Evolutionary conservation across 345 rosid genomes (phyloP), one percentile per base, ranked within the genome.

Genomic region (Microcos paniculata): DNA sequence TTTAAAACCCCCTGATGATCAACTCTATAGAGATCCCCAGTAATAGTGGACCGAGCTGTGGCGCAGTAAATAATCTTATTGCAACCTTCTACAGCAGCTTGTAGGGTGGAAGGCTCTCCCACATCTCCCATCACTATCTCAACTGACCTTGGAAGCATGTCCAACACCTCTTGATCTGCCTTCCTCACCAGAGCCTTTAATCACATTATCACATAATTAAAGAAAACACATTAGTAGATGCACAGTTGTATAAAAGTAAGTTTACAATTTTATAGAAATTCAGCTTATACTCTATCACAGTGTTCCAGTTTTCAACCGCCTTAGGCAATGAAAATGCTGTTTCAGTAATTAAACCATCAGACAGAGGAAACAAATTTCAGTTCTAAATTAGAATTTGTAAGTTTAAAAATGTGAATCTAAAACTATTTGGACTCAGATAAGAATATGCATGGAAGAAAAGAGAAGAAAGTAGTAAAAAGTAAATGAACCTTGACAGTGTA

Each of bases 1-100:
- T 93, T 93, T 83, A 86, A 93, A 82, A 95, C 99, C 26, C 99
- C 97, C 71, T 82, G 91, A 48, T 95, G 85, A 83, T 95, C 99
- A 82, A 95, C 99, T 65, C 99, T 85, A 77, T 74, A 78, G 75
- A 95, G 98, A 80, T 95, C 96, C 3, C 86, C 98, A 18, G 99
- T 93, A 72, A 93, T 89, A 70, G 93, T 42, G 65, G 98, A 93
- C 51, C 96, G 97, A 77, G 99, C 98, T 33, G 99, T 90, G 77
- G 99, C 99, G 67, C 99, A 95, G 62, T 89, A 93, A 45, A 95
- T 93, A 78, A 95, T 85, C 82, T 95, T 95, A 76, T 81, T 93
- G 88, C 98, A 95, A 79, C 97, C 90, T 63, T 91, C 92, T 0
- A 95, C 88, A 2, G 99, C 97, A 51, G 84, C 79, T 76, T 73